phyloP scores from a whole-genome alignment of 2,329 filamentous ascomycete species.

The Eutypella sp. region DNA sequence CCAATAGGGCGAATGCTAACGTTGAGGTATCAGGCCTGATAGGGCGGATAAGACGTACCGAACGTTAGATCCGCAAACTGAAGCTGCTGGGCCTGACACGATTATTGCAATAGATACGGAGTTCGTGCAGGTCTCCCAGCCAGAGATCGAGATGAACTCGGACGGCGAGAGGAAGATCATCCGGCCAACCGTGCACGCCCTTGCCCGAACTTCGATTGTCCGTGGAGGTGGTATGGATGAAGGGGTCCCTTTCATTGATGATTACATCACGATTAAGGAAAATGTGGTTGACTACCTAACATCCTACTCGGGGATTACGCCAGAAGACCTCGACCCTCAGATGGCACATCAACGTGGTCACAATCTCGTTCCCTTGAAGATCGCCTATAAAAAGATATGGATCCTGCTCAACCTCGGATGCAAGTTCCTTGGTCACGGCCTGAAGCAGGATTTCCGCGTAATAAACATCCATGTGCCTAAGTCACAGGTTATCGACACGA shows the following conservation, averaged over 20 bases:
- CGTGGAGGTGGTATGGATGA: slow-evolving; percentile 73
- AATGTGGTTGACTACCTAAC: slow-evolving; percentile 94
- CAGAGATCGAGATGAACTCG: slow-evolving; percentile 93
- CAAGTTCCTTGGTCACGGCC: slow-evolving; percentile 86
- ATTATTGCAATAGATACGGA: slow-evolving; percentile 92
- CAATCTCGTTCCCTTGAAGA: slow-evolving; percentile 80
- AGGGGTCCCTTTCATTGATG: slow-evolving; percentile 87
- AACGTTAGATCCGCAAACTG: slow-evolving; percentile 50
- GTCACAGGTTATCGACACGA: slow-evolving; percentile 87
- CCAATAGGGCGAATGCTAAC: slow-evolving; percentile 16
- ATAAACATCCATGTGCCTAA: slow-evolving; percentile 96
- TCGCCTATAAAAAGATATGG: slow-evolving; percentile 98
- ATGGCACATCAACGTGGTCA: slow-evolving; percentile 61
- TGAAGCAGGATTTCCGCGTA: slow-evolving; percentile 93
- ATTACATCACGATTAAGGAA: slow-evolving; percentile 90
- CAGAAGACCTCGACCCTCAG: slow-evolving; percentile 72
- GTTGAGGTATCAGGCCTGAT: slow-evolving; percentile 31
- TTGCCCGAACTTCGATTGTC: slow-evolving; percentile 89
- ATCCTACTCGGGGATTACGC: slow-evolving; percentile 84
- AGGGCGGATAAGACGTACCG: slow-evolving; percentile 52
- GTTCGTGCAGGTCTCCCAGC: slow-evolving; percentile 87
- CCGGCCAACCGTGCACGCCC: slow-evolving; percentile 80
- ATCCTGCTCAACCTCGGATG: slow-evolving; percentile 90
- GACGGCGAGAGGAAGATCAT: slow-evolving; percentile 91
- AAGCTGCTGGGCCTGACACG: slow-evolving; percentile 65